Base-by-base conservation (phyloP, 1,139 yeast genomes). In the Hyphopichia fennica region DNA sequence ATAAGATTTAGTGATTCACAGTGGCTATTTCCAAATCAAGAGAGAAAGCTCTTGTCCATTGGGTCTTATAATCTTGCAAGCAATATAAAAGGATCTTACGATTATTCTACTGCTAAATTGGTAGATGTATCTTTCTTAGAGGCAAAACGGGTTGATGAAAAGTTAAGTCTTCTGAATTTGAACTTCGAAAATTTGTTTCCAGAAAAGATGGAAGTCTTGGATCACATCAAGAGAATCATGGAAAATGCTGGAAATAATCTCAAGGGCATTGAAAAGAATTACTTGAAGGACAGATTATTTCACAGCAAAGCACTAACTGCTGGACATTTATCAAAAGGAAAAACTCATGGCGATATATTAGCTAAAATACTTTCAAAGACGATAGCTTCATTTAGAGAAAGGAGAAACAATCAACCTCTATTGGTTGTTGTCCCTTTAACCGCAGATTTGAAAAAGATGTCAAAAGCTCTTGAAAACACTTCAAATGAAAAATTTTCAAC, bases 1-100 rank as follows among this genome's bases (percentile, higher is more conserved):
- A 44, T 58, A 10, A 42, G 57, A 19, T 52, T 60, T 41, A 53
- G 45, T 16, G 50, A 47, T 23, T 11, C 44, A 3, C 40, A 57
- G 41, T 47, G 59, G 35, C 27, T 28, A 3, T 42, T 51, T 17
- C 47, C 56, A 31, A 53, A 50, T 15, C 43, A 42, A 3, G 62
- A 48, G 39, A 46, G 53, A 35, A 17, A 13, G 16, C 10, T 28
- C 11, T 19, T 36, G n/a, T 19, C 22, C 2, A 15, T 19, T 6
- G 27, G 31, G 7, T 15, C 27, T 19, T 27, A 17, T 27, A 19
- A 27, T 34, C 13, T 25, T 7, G 11, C 13, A n/a, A 25, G 28
- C 11, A 25, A 11, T 10, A 25, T 25, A 11, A 25, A 25, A 25
- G 28, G 28, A 9, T 7, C 4, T 10, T 25, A 4, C 3, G 28